phyloP scores from a whole-genome alignment of 2,329 filamentous ascomycete species.

The Cladosporium cucumerinum region DNA sequence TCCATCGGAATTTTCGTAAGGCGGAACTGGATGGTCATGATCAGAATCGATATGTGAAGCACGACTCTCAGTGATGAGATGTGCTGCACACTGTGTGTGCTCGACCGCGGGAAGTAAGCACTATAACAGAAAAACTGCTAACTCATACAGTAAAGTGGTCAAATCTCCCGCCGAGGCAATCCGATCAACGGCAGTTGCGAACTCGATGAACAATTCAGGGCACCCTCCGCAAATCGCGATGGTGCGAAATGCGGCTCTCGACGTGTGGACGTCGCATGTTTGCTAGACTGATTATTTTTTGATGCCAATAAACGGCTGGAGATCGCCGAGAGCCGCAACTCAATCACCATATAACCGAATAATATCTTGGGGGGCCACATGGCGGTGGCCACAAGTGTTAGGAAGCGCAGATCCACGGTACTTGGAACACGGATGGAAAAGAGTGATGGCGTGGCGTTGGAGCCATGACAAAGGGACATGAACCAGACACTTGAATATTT shows the following conservation, averaged over 20 bases:
- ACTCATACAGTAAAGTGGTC: not conserved
- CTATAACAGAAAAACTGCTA: not conserved
- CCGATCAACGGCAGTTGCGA: not conserved
- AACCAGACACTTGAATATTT: not conserved
- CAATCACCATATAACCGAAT: not conserved
- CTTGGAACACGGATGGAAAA: not conserved
- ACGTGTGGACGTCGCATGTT: not conserved
- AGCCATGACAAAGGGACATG: not conserved
- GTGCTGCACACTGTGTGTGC: not conserved
- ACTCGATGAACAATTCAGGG: not conserved
- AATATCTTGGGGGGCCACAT: not conserved
- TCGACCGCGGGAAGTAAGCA: not conserved
- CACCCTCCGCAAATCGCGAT: not conserved
- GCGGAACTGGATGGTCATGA: not conserved
- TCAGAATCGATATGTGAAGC: not conserved
- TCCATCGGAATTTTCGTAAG: not conserved
- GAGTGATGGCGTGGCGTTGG: constrained; percentile 1
- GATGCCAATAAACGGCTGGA: not conserved
- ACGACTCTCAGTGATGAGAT: not conserved
- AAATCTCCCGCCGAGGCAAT: not conserved
- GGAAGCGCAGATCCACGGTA: not conserved
- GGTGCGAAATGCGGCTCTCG: not conserved
- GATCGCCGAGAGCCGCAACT: constrained; percentile 8
- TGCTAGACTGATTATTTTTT: not conserved
- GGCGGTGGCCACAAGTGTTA: not conserved